Base-by-base conservation (phyloP, 1,139 yeast species). In the Yamadazyma siamensis region DNA sequence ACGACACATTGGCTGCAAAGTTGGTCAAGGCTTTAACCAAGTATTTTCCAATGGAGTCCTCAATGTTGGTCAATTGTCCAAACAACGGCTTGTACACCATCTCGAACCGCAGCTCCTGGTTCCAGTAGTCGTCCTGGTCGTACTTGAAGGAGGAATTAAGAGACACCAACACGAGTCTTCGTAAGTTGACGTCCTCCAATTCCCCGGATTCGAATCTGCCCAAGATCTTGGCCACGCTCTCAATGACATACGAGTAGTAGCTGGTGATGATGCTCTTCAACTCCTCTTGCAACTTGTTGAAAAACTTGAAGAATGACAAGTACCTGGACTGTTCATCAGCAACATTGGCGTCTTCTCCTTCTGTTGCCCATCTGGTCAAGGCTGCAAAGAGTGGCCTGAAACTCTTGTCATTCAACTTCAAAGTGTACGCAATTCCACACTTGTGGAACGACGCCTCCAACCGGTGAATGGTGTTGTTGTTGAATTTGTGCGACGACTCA, bases 111-210 rank as follows among this genome's bases (percentile, higher is more conserved):
- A 86, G 77, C 37, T 82, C 83, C 31, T 88, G 79, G 35, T 85
- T 82, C 97, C 98, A 91, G 63, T 85, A 91, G 51, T 91, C 97
- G 47, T 84, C 95, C 51, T 83, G 85, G 50, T 89, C 97, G 50
- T 79, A 83, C 49, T 80, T 86, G 65, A 89, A 87, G 2, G 95
- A 80, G 1, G 86, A 71, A 1, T 80, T 75, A 40, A 89, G 63
- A 0, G 95, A 79, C 41, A 75, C 80, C 39, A 87, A 64, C 15
- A 87, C 56, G 28, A 84, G 59, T 59, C 95, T 78, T 56, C 88
- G 77, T 44, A 83, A 67, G 41, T 81, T 77, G 27, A 72, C 52
- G 33, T 78, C 77, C 10, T 43, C 49, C n/a, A 71, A 43, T 6
- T 64, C 63, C 9, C 65, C 69, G 2, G 47, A 43, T 7, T 65